A percentile compares a stretch with the other conserved stretches of the same genome.
Evolutionary conservation across 2,329 filamentous ascomycete species (phyloP).

Genomic region (Amauroascus niger): DNA sequence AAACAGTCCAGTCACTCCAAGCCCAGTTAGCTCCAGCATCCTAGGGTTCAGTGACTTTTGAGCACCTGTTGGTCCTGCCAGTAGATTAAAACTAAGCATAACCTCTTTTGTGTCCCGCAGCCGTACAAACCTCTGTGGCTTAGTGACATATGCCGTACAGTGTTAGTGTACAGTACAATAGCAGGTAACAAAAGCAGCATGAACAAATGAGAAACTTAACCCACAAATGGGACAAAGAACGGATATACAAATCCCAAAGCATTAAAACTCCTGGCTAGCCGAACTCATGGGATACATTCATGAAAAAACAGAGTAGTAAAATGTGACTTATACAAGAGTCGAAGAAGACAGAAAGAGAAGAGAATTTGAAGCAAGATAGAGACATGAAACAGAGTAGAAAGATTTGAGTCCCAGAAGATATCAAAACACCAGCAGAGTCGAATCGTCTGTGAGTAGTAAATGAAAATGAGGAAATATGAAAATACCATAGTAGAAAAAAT

Average conservation of each 20-base stretch:
- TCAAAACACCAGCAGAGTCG: neutral
- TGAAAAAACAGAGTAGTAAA: slow-evolving; percentile 1
- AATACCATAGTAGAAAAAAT: slow-evolving; percentile 1
- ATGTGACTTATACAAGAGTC: slow-evolving; percentile 8
- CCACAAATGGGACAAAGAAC: neutral
- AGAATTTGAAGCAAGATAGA: neutral
- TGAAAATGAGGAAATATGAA: neutral
- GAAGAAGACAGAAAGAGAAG: neutral
- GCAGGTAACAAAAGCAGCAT: neutral
- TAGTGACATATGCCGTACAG: slow-evolving; percentile 1
- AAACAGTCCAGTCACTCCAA: slow-evolving; percentile 11
- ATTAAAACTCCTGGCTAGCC: neutral
- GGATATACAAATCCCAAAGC: neutral
- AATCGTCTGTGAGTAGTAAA: neutral
- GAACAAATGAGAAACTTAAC: neutral
- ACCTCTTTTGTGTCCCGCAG: neutral
- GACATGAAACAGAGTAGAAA: neutral
- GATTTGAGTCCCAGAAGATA: neutral
- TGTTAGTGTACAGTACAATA: slow-evolving; percentile 6
- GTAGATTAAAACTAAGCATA: neutral
- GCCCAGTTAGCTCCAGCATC: neutral
- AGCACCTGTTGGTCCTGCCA: neutral
- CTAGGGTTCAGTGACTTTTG: neutral
- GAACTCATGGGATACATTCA: neutral
- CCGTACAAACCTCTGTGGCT: slow-evolving; percentile 1